Percentiles rank a stretch among this genome's conserved stretches.
Conservation (phyloP, 2,329 filamentous ascomycete species). For the Penicillium sp. region DNA sequence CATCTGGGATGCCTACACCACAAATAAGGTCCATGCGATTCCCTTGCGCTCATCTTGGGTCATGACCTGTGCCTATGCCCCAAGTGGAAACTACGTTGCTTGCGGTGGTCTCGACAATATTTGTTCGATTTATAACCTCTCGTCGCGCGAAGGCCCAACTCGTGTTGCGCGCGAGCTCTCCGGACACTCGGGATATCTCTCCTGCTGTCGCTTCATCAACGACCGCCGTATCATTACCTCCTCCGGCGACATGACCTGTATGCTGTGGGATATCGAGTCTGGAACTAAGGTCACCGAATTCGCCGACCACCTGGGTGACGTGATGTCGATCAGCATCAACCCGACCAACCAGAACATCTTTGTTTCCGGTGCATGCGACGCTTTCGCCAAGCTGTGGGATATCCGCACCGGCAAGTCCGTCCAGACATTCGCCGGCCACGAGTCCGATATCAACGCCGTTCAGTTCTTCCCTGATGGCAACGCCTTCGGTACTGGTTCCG, state of each 20-base stretch:
- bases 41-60: conserved; percentile 97
- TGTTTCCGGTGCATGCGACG: conserved; percentile 97
- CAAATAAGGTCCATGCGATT: conserved; percentile 99
- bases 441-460: conserved; percentile 98
- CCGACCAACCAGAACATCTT: conserved; percentile 99
- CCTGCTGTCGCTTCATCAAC: conserved; percentile 98
- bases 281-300: conserved; percentile 97
- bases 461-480: conserved; percentile 99
- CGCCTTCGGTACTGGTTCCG: conserved; percentile 95
- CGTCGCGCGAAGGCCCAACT: conserved; percentile 93
- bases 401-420: conserved; percentile 97
- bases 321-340: conserved; percentile 99
- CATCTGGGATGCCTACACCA: conserved; percentile 99
- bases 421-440: conserved; percentile 96
- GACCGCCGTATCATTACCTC: conserved; percentile 97
- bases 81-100: conserved; percentile 96
- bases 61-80: conserved; percentile 99
- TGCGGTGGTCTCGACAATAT: conserved; percentile 99
- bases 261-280: conserved; percentile 99
- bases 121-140: conserved; percentile 99
- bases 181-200: conserved; percentile 94
- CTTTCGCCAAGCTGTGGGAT: conserved; percentile 98
- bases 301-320: conserved; percentile 94
- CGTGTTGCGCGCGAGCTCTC: conserved; percentile 94
- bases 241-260: conserved; percentile 99